Evolutionary conservation across 2,329 filamentous ascomycete genomes (phyloP), one percentile per base, ranked within the genome.

Genomic region (Capronia americana): DNA sequence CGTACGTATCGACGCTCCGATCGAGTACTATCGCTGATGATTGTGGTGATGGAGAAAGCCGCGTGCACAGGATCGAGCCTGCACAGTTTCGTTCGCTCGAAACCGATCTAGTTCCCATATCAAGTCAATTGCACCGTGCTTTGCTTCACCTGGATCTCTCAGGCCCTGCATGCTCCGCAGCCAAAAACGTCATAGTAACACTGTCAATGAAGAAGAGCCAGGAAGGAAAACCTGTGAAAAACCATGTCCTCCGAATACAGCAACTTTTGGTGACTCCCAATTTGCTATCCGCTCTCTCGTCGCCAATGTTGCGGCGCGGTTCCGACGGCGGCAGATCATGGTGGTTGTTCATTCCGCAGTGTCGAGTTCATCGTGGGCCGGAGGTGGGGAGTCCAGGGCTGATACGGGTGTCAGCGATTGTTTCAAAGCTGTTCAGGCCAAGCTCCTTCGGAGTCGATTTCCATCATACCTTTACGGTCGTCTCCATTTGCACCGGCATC

Each of bases 291-390:
- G 57, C 41, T 59, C 30, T 38, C 28, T 34, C 30, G 57, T 50
- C 30, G 17, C 26, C 28, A 48, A 6, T 11, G 20, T 17, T 11
- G 34, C 20, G 14, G 17, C 38, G 6, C 1, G 17, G 20, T 44
- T 44, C 14, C 17, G 38, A 34, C 32, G 38, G 14, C 38, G 38
- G 38, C 38, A n/a, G 17, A 20, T 44, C 38, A 17, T 14, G 14
- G 6, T 44, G 38, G 38, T n/a, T 44, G 20, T 58, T 63, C 60
- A 88, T 82, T 98, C 95, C 75, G 93, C 94, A 76, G 95, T 93
- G 79, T 99, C 95, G 77, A 98, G 87, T 77, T 99, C 95, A 79
- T 99, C 95, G 76, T 97, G 92, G 74, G 88, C 90, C 70, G 92
- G 89, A 70, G 92, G 88, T 72, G 92, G 90, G 74, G 91, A 92